phyloP scores from a whole-genome alignment of 2,329 filamentous ascomycete genomes.

The Phaeophleospora eucalypticola region DNA sequence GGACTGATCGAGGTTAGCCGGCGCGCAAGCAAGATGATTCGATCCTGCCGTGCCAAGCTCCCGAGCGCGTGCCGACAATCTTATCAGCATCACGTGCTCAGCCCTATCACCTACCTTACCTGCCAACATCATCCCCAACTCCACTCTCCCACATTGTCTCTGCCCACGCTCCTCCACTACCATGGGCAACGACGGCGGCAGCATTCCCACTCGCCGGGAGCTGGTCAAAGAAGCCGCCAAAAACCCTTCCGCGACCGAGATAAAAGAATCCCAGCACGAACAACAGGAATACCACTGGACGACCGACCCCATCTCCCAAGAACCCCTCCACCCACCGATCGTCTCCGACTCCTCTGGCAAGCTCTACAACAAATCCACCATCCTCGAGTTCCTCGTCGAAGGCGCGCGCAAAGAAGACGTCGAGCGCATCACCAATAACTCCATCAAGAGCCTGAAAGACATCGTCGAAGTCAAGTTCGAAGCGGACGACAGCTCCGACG shows the following conservation, averaged over 20 bases:
- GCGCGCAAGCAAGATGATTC: neutral
- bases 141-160: too few relatives aligned
- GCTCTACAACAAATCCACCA: slow-evolving; percentile 91
- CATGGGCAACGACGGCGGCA: slow-evolving; percentile 97
- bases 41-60: neutral
- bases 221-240: slow-evolving; percentile 91
- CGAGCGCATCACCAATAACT: slow-evolving; percentile 56
- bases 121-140: neutral
- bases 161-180: neutral
- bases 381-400: slow-evolving; percentile 65
- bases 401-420: slow-evolving; percentile 55
- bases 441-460: slow-evolving; percentile 76
- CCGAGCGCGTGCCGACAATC: neutral
- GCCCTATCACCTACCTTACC: too few relatives aligned
- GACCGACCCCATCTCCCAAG: slow-evolving; percentile 79
- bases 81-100: too few relatives aligned
- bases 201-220: slow-evolving; percentile 91
- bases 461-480: slow-evolving; percentile 82
- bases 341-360: slow-evolving; percentile 81
- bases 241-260: slow-evolving; percentile 72
- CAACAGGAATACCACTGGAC: slow-evolving; percentile 83
- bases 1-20: neutral
- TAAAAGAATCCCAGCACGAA: slow-evolving; percentile 84
- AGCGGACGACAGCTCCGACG: slow-evolving; percentile 44
- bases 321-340: slow-evolving; percentile 66